phyloP scores from a whole-genome alignment of 345 rosid species.

The Trapa bicornis region DNA sequence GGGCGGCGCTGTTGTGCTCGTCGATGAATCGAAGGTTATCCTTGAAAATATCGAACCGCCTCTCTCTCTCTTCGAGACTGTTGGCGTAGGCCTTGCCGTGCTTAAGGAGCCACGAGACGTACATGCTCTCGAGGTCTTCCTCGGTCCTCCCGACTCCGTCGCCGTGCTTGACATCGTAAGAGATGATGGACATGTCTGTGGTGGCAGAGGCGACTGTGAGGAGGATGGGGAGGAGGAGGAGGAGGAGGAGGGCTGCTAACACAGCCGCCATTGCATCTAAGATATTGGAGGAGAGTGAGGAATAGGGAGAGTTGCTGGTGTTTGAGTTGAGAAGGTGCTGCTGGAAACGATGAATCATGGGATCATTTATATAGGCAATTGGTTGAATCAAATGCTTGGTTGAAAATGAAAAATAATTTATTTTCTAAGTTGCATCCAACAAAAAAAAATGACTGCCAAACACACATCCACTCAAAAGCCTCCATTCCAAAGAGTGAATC shows the following conservation, averaged over 20 bases:
- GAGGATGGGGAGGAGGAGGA: neutral
- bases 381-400: no score
- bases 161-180: neutral
- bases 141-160: slow-evolving; percentile 17
- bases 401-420: no score
- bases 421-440: no score
- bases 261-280: neutral
- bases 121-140: slow-evolving; percentile 23
- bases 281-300: no score
- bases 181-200: slow-evolving; percentile 7
- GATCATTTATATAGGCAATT: neutral
- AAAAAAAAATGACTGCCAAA: no score
- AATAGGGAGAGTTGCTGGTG: no score
- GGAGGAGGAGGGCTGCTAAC: neutral
- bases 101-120: slow-evolving; percentile 25
- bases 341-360: neutral
- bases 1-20: slow-evolving; percentile 18
- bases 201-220: neutral
- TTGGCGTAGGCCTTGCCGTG: slow-evolving; percentile 22
- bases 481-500: no score
- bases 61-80: slow-evolving; percentile 26
- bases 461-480: no score
- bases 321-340: neutral
- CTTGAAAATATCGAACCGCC: slow-evolving; percentile 31
- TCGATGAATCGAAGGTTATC: slow-evolving; percentile 34